Percentiles rank a stretch among this genome's conserved stretches.
These are phyloP conservation scores for Biscogniauxia marginata DNA, from an alignment of 2,329 filamentous ascomycete genomes.

Conservation along the genomic window DNA sequence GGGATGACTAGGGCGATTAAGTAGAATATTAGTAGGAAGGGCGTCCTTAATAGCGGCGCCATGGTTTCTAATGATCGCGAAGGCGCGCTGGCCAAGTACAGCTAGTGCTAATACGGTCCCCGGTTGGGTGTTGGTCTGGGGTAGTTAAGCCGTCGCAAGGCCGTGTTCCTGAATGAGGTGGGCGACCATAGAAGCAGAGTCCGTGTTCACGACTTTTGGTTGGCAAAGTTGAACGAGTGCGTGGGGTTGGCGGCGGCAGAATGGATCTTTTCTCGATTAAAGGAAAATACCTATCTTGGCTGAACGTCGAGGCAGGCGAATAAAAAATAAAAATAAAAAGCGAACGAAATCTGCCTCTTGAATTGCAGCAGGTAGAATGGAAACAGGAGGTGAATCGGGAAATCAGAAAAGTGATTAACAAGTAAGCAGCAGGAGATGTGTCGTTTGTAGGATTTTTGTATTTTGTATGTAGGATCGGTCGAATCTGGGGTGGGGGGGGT, in stretches of 20 bases:
- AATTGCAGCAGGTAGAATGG: neutral
- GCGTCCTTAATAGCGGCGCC: constrained; percentile 2
- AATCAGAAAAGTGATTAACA: neutral
- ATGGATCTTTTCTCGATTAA: neutral
- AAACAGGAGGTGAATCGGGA: neutral
- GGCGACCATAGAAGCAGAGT: neutral
- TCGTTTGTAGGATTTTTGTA: neutral
- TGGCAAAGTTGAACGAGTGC: too few species aligned
- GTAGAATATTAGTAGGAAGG: constrained; percentile 12
- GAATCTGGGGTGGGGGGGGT: neutral
- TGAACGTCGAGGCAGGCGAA: neutral
- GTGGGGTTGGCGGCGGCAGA: too few species aligned
- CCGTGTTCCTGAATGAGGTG: neutral
- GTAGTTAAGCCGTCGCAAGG: neutral
- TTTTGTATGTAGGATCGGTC: neutral
- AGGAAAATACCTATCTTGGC: neutral
- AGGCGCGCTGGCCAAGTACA: neutral
- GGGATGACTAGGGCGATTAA: constrained; percentile 25
- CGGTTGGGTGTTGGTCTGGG: neutral
- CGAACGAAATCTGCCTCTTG: neutral
- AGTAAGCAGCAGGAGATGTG: neutral
- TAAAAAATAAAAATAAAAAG: neutral
- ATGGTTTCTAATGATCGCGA: neutral
- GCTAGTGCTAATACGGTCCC: neutral
- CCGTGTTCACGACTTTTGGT: neutral